phyloP scores from a whole-genome alignment of 305 asterid genomes.

The Fraxinus floribunda region DNA sequence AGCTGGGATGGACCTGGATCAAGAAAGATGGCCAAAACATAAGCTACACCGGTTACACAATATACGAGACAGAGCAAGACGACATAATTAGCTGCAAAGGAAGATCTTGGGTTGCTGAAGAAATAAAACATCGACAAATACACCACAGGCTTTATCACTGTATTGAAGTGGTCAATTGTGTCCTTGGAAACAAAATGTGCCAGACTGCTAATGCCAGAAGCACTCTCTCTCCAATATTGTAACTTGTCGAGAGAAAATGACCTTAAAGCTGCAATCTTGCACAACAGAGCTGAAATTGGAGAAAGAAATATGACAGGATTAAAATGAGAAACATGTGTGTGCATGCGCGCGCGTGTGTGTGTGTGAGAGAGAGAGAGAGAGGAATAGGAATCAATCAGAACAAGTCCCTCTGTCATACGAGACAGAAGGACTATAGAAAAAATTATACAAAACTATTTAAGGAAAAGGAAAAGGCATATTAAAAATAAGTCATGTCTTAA shows the following conservation, averaged over 20 bases:
- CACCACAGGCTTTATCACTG: conserved; percentile 78
- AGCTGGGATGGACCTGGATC: conserved; percentile 96
- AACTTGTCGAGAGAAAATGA: conserved; percentile 87
- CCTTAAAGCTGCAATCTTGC: conserved; percentile 92
- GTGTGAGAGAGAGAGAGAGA: background rate
- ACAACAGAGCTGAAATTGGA: conserved; percentile 70
- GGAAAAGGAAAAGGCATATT: background rate
- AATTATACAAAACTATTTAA: background rate
- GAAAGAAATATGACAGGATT: background rate
- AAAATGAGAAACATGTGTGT: background rate
- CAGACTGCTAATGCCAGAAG: conserved; percentile 89
- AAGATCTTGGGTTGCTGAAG: conserved; percentile 87
- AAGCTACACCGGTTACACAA: conserved; percentile 90
- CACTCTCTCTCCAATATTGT: conserved; percentile 92
- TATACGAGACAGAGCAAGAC: conserved; percentile 89
- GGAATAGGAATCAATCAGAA: background rate
- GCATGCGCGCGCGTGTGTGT: too few species aligned
- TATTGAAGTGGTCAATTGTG: conserved; percentile 82
- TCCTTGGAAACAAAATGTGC: conserved; percentile 91
- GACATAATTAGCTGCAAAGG: conserved; percentile 64
- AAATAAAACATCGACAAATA: conserved; percentile 92
- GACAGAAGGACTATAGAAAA: background rate
- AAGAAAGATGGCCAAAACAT: conserved; percentile 82
- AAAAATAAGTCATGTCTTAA: background rate
- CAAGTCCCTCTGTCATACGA: background rate